phyloP scores from a whole-genome alignment of 352 stramenopile species.

The Phytophthora idaei region DNA sequence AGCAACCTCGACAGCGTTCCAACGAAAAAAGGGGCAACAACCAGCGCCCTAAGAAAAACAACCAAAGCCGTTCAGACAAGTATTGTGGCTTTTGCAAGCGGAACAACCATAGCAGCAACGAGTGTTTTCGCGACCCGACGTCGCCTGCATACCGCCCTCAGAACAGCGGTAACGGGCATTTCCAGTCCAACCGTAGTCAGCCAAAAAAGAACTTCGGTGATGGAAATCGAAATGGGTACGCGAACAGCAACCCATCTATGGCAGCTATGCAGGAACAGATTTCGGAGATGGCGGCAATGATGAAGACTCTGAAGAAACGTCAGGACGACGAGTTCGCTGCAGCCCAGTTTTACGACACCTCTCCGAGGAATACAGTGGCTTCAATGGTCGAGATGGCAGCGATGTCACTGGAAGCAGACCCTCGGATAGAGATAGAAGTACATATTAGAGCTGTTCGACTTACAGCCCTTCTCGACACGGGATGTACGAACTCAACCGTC shows the following conservation, averaged over 20 bases:
- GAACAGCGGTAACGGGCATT: background rate
- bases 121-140: background rate
- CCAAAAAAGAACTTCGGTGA: too few relatives aligned
- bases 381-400: background rate
- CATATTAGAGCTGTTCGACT: background rate
- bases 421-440: slow-evolving; percentile 1
- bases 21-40: background rate
- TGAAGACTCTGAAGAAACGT: slow-evolving; percentile 1
- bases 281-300: slow-evolving; percentile 1
- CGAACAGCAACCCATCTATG: too few relatives aligned
- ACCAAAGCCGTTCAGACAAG: background rate
- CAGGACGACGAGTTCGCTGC: slow-evolving; percentile 7
- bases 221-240: too few relatives aligned
- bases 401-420: background rate
- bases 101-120: background rate
- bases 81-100: background rate
- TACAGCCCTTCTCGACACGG: slow-evolving; percentile 4
- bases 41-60: background rate
- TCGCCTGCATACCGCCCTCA: background rate
- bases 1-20: background rate
- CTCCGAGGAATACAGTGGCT: background rate
- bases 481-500: slow-evolving; percentile 1
- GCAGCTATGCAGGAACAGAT: background rate
- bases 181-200: too few relatives aligned
- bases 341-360: background rate